Conservation (phyloP, 805 yeast genomes). For the Vanderwaltozyma tropicalis region DNA sequence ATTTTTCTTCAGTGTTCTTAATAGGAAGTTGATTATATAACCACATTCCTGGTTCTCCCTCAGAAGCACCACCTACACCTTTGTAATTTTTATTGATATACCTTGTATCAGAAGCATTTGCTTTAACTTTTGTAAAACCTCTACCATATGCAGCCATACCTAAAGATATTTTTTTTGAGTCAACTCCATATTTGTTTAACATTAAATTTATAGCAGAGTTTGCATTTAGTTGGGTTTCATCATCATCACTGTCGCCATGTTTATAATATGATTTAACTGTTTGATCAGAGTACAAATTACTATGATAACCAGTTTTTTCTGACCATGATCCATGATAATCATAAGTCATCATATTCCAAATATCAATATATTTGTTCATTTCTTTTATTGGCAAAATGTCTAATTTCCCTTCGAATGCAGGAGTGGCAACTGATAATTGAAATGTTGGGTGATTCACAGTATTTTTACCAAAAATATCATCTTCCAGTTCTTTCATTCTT, state of each 20-base stretch:
- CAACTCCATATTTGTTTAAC: constrained; percentile 31
- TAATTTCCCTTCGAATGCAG: constrained; percentile 47
- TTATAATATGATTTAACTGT: constrained; percentile 4
- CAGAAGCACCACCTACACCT: constrained; percentile 35
- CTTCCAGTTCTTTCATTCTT: constrained; percentile 34
- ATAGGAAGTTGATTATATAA: constrained; percentile 49
- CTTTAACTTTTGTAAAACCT: constrained; percentile 35
- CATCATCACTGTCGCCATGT: constrained; percentile 1
- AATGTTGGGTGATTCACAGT: constrained; percentile 23
- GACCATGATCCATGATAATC: constrained; percentile 83
- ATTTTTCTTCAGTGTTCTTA: constrained; percentile 34
- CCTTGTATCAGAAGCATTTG: constrained; percentile 14
- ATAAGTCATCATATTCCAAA: constrained; percentile 87
- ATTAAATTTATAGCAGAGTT: constrained; percentile 40
- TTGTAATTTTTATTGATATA: constrained; percentile 32
- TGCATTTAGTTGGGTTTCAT: constrained; percentile 33
- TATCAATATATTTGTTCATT: constrained; percentile 50
- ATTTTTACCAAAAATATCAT: constrained; percentile 8
- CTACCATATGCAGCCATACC: constrained; percentile 90
- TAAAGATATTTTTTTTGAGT: constrained; percentile 45
- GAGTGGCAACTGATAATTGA: constrained; percentile 63
- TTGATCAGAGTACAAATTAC: constrained; percentile 41
- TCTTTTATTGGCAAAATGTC: constrained; percentile 34
- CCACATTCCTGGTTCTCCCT: constrained; percentile 42
- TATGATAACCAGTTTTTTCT: constrained; percentile 48